phyloP scores from a whole-genome alignment of 129 eudicot species.

The Helichrysum umbraculigerum region DNA sequence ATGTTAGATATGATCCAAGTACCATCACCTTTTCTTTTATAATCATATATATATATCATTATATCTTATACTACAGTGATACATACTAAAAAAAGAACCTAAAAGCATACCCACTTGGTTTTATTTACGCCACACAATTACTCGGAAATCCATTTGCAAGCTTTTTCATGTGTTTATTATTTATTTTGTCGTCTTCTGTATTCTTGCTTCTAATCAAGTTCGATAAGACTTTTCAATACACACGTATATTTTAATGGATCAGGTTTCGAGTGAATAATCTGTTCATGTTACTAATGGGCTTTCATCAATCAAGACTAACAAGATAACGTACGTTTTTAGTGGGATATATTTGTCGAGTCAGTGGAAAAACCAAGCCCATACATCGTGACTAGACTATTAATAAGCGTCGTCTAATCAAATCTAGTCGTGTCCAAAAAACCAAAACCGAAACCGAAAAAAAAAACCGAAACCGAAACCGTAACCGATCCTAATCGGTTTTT shows the following conservation, averaged over 20 bases:
- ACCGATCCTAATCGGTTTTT: no score
- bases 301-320: not conserved
- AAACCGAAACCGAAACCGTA: no score
- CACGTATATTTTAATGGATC: not conserved
- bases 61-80: not conserved
- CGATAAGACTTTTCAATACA: no score
- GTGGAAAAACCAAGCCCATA: no score
- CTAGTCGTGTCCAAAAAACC: no score
- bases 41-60: conserved; percentile 2
- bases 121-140: conserved; percentile 18
- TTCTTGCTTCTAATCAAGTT: not conserved
- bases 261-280: not conserved
- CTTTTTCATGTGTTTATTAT: not conserved
- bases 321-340: no score
- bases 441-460: no score
- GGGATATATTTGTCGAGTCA: no score
- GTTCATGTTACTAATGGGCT: not conserved
- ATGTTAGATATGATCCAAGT: conserved; percentile 31
- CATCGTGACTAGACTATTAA: no score
- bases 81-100: conserved; percentile 19
- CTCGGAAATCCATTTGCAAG: conserved; percentile 3
- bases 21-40: conserved; percentile 24
- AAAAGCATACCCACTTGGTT: conserved; percentile 28
- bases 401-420: no score
- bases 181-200: conserved; percentile 15